Base-by-base conservation (phyloP, 768 basidiomycete genomes). In the Tricholoma sp. region DNA sequence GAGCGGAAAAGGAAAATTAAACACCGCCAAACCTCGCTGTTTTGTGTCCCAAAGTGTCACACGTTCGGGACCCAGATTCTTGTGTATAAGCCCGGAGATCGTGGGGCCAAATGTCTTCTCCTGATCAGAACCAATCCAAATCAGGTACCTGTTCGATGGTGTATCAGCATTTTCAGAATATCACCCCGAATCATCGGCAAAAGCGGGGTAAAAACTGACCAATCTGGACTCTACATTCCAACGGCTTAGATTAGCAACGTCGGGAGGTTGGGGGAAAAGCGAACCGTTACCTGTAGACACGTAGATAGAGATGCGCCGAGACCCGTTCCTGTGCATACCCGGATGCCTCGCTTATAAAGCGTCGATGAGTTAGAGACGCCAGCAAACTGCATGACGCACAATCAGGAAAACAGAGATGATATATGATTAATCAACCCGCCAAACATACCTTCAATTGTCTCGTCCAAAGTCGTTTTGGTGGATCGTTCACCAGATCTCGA, bases 101-200 rank as follows among this genome's bases (percentile, higher is more conserved):
- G 88, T 91, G 21, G 75, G 73, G 35, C 76, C 77, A 60, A 89
- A 90, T 2, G 89, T 90, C 72, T 86, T 89, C 69, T 88, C 88
- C 70, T 91, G 88, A 65, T 91, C 88, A 56, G 86, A 88, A 53
- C 82, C 82, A 63, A 89, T 88, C 88, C 88, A 90, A 62, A 90
- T 89, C 58, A 89, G 78, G 68, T 82, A 89, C 86, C 86, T 88
- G 60, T 50, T 16, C 50, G 39, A 52, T 5, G 22, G 18, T 61
- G 60, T 56, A 62, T 61, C 60, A 62, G 35, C 19, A 43, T 43
- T 19, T 18, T 67, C 16, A 34, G 63, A 60, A n/a, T 4, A 5
- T 54, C 39, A 5, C 19, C 22, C 45, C 27, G 27, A 29, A 9
- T 24, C n/a, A 43, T 18, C 8, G 22, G 24, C 21, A 9, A 39